Percentiles rank a stretch among this genome's conserved stretches.
phyloP scores from a whole-genome alignment of 768 basidiomycete species.

The Austroboletus festivus region DNA sequence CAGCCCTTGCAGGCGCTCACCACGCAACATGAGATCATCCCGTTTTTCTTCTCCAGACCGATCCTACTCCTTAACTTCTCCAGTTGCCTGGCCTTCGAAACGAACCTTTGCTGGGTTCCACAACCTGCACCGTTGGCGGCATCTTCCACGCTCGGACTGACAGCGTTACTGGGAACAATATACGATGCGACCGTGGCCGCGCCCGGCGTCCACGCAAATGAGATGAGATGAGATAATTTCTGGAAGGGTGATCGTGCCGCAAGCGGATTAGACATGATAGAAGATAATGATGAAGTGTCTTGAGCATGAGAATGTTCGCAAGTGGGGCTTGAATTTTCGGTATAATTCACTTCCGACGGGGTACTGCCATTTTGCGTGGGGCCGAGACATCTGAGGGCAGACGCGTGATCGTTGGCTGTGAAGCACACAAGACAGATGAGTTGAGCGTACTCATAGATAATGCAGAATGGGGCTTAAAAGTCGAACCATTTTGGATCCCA shows the following conservation, averaged over 20 bases:
- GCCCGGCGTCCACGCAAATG: conserved; percentile 50
- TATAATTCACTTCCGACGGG: conserved; percentile 31
- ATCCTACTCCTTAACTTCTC: conserved; percentile 58
- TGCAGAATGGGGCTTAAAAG: conserved; percentile 48
- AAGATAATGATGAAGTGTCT: conserved; percentile 41
- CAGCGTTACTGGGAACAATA: conserved; percentile 19
- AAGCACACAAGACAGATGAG: conserved; percentile 43
- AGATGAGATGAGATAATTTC: conserved; percentile 58
- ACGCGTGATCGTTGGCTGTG: conserved; percentile 30
- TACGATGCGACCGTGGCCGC: conserved; percentile 27
- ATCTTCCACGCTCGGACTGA: conserved; percentile 6
- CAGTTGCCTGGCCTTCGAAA: conserved; percentile 65
- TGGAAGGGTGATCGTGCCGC: conserved; percentile 58
- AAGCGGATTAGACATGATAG: conserved; percentile 50
- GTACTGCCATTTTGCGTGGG: conserved; percentile 24
- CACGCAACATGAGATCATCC: conserved; percentile 17
- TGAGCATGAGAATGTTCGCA: conserved; percentile 27
- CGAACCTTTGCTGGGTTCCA: conserved; percentile 39
- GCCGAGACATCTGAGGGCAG: conserved; percentile 40
- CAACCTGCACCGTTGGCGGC: conserved; percentile 9
- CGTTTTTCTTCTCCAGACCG: conserved; percentile 34
- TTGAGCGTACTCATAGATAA: conserved; percentile 56
- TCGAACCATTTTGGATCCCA: conserved; percentile 56
- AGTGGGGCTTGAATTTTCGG: conserved; percentile 16
- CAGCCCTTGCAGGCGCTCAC: conserved; percentile 32